Evolutionary conservation across 164 flowering plant species (phyloP), one percentile per base, ranked within the genome.

Genomic region (Malania oleifera): DNA sequence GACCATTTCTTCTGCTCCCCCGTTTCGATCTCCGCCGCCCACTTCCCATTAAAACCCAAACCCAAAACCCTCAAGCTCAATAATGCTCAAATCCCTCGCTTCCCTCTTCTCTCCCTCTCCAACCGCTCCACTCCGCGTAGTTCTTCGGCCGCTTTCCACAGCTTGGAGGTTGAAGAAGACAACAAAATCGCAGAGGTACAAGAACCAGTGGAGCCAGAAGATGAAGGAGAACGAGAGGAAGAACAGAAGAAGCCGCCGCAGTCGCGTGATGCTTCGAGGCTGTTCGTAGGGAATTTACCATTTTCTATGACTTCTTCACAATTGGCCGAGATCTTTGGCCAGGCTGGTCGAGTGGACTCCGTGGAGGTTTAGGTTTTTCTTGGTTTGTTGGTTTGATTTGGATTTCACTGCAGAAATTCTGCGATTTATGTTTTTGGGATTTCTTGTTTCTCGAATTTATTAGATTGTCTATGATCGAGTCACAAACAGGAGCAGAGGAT

Each of bases 401-500:
- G 38, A 17, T 40, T 3, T 51, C 14, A 11, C 0, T 27, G 13
- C 20, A 19, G 34, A 14, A 39, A 10, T 17, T 13, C 11, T 54
- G 7, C 20, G 5, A 14, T 26, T 14, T 60, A n/a, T 9, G 24
- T 10, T 18, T 51, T 60, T 58, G 38, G 5, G 2, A 0, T 8
- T 63, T 45, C 26, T 18, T 53, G 6, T 57, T 28, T 25, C 18
- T 24, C 48, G 29, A 20, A 31, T 29, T 9, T 58, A 7, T 15
- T 67, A 92, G 96, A 78, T 92, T 63, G 75, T 92, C 11, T 87
- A 85, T 61, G 89, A 85, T 64, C 70, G 82, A 64, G 83, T 85
- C 18, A 89, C 98, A 1, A 93, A 81, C 63, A 79, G 96, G 65
- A 92, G 98, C 74, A 73, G 98, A 51, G 98, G 96, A 9, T 93